Conservation (phyloP, 2,329 filamentous ascomycete genomes). For the Alternaria sp. region DNA sequence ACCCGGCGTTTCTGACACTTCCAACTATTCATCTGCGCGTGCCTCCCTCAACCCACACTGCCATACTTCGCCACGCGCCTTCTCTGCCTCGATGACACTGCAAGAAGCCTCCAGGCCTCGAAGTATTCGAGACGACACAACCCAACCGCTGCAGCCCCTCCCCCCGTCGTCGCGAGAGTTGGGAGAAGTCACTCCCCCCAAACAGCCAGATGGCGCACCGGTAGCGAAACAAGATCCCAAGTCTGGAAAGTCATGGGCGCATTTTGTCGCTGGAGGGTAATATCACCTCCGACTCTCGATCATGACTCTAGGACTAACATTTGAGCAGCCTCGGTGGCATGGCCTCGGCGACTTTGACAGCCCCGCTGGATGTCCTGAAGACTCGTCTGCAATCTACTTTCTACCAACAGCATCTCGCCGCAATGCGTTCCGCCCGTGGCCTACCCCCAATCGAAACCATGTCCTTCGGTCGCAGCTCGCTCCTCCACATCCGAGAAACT, state of each 20-base stretch:
- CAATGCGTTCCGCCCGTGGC: constrained; percentile 68
- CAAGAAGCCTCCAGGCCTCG: constrained; percentile 43
- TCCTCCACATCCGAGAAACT: constrained; percentile 83
- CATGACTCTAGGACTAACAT: constrained; percentile 22
- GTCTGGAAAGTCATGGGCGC: constrained; percentile 80
- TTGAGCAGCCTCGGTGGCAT: constrained; percentile 82
- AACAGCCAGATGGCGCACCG: constrained; percentile 49
- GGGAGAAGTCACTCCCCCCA: constrained; percentile 63
- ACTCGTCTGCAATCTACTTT: constrained; percentile 94
- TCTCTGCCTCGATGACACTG: constrained; percentile 45
- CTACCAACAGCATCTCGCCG: constrained; percentile 83
- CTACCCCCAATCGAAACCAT: constrained; percentile 64
- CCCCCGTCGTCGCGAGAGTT: constrained; percentile 67
- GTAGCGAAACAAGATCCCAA: constrained; percentile 54
- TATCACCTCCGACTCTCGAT: constrained; percentile 34
- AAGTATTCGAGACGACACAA: constrained; percentile 36
- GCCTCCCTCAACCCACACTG: constrained; percentile 4
- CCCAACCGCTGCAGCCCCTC: constrained; percentile 38
- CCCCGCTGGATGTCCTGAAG: constrained; percentile 91
- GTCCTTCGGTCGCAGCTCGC: constrained; percentile 69
- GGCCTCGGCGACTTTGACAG: constrained; percentile 90
- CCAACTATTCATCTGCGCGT: background rate
- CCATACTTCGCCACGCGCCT: constrained; percentile 18
- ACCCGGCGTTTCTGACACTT: background rate
- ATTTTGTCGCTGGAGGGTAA: constrained; percentile 90